Base-by-base conservation (phyloP, 2,329 filamentous ascomycete species). In the Graphilbum ipis-grandicollis region DNA sequence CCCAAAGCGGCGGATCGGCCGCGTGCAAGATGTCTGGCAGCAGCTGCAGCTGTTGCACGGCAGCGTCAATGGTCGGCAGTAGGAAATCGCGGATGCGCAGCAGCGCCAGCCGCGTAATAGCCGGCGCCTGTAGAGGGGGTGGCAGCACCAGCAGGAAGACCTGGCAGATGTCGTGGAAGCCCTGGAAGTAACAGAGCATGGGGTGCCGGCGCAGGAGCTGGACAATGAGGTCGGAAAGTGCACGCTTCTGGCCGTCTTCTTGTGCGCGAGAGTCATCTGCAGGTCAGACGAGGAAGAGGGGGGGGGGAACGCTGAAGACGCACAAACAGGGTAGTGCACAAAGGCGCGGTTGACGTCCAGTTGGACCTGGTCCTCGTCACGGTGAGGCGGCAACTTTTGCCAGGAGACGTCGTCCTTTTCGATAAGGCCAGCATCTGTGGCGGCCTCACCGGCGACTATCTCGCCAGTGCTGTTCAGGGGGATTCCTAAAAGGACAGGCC, bases 151-250 rank as follows among this genome's bases (percentile, higher is more conserved):
- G 69, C 30, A 96, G 70, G 41, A 98, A 68, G 19, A 98, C 90
- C 58, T 98, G 92, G 48, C 83, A 90, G 50, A 98, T 96, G 59
- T 98, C 90, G 57, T 98, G 90, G 55, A 92, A 98, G 53, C 90
- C 90, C 60, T 98, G 90, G 56, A 98, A 98, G 59, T 98, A 98
- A 62, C 76, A 84, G 26, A 98, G 71, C 53, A 78, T 76, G 14
- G 86, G 84, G 49, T 92, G 69, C 25, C 71, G 71, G 37, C 92
- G 78, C 33, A 98, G 69, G 13, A 92, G 74, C 44, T 79, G 69
- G 36, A 72, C 71, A 49, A 98, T 96, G 35, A 98, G 66, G 43
- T 73, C 61, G 8, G 76, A 88, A 2, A 98, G 69, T 50, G 90
- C 75, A 38, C 65, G 53, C 52, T 90, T 94, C 51, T 80, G 78